A percentile compares a stretch with the other conserved stretches of the same genome.
Conservation (phyloP, 768 basidiomycete species). For the Termitomyces sp. region DNA sequence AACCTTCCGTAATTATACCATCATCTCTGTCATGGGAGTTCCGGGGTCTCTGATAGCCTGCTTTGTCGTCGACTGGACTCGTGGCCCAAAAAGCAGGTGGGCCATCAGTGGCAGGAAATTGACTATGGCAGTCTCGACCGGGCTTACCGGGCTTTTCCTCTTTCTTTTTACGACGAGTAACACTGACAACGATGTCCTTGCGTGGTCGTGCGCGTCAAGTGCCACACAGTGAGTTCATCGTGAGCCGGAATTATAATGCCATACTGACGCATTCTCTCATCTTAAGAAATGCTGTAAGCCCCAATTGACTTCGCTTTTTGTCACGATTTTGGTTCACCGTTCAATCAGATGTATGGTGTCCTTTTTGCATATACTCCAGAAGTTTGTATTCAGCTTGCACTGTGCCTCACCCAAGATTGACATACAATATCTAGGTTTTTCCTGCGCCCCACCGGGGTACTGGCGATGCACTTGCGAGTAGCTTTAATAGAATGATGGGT, state of each 20-base stretch:
- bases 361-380: constrained; percentile 53
- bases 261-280: not conserved
- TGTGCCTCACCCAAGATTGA: not conserved
- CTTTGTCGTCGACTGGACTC: constrained; percentile 37
- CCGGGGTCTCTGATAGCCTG: constrained; percentile 44
- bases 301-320: no score
- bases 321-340: constrained; percentile 14
- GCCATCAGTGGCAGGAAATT: constrained; percentile 39
- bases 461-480: constrained; percentile 41
- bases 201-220: constrained; percentile 37
- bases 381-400: constrained; percentile 15
- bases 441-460: constrained; percentile 52
- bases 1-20: constrained; percentile 44
- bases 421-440: constrained; percentile 28
- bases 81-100: constrained; percentile 22
- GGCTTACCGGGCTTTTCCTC: constrained; percentile 40
- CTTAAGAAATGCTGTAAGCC: constrained; percentile 6
- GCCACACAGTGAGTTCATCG: constrained; percentile 28
- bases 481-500: constrained; percentile 44
- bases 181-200: constrained; percentile 32
- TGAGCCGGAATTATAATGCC: not conserved
- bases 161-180: constrained; percentile 47
- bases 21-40: constrained; percentile 39
- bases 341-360: constrained; percentile 4
- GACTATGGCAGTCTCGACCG: constrained; percentile 39